Evolutionary conservation across 495 filamentous ascomycete genomes (phyloP).

Genomic region (Penicillium canescens): DNA sequence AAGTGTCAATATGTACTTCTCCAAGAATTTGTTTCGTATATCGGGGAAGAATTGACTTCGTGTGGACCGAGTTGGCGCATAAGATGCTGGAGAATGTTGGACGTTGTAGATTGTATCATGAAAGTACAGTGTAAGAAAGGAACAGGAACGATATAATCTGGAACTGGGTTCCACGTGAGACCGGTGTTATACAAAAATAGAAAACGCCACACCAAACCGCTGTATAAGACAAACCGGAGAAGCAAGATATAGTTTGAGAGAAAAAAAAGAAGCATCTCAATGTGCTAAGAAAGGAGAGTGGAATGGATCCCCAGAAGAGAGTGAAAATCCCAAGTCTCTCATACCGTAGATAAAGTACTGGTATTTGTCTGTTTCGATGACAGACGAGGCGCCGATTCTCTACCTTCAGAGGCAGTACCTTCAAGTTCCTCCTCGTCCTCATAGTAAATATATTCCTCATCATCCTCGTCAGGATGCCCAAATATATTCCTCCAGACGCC

Average conservation of each 20-base stretch:
- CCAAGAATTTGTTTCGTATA: not conserved
- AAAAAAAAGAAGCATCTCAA: not conserved
- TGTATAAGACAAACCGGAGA: slow-evolving; percentile 20
- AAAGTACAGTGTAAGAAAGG: not conserved
- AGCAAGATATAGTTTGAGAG: not conserved
- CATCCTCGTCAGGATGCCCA: slow-evolving; percentile 51
- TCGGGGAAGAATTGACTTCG: not conserved
- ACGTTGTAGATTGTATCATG: not conserved
- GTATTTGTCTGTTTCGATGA: slow-evolving; percentile 10
- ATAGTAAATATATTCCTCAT: slow-evolving; percentile 42
- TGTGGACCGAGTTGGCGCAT: no score
- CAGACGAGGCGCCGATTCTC: not conserved
- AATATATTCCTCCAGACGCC: slow-evolving; percentile 71
- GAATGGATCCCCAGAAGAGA: not conserved
- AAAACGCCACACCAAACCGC: slow-evolving; percentile 27
- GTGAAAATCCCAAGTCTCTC: not conserved
- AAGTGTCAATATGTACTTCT: not conserved
- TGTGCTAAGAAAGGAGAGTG: slow-evolving; percentile 1
- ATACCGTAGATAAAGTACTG: slow-evolving; percentile 16
- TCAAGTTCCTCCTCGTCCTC: slow-evolving; percentile 35
- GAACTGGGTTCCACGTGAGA: slow-evolving; percentile 14
- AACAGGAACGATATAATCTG: slow-evolving; percentile 3
- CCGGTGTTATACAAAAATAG: slow-evolving; percentile 27
- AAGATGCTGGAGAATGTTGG: not conserved
- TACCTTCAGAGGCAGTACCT: not conserved